Evolutionary conservation across 2,329 filamentous ascomycete species (phyloP), one percentile per base, ranked within the genome.

Genomic region (Karstenula rhodostoma): DNA sequence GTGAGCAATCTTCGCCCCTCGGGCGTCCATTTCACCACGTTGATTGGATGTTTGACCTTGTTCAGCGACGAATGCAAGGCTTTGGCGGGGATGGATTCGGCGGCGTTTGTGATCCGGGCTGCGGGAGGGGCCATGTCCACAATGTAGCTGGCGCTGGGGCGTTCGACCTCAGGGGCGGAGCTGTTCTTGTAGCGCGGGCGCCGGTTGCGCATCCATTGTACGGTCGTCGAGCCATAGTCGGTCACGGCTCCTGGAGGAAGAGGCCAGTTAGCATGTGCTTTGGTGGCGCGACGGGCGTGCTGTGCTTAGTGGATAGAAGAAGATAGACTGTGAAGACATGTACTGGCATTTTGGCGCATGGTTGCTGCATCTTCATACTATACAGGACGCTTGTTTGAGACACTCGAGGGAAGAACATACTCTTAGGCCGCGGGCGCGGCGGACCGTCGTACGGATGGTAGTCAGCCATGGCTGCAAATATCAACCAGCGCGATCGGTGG

Each of bases 21-120:
- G 7, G 95, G 95, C 17, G 96, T 99, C 95, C 95, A 99, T 77
- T 93, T 88, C 43, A 99, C 94, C 9, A 98, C 92, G 66, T 97
- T 98, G 73, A 99, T 92, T 1, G 95, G 95, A 70, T 98, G 95
- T 74, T 97, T 96, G 73, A 96, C 94, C 76, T 99, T 99, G 81
- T 98, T 98, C 7, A 98, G 86, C 0, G 95, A 98, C n/a, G 95
- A 96, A 76, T 99, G 95, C 43, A 99, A 86, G 75, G 97, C 94
- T 71, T 95, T 94, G n/a, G 92, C 91, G 13, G 95, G 94, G 48
- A 99, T 91, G 1, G 92, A 91, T 76, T 97, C 93, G 60, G 90
- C 93, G 22, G 94, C 89, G 64, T 86, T 89, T 65, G 89, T 86
- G 55, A 89, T 82, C 74, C 92, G 86, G 37, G 92, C 93, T 46